A percentile compares a stretch with the other conserved stretches of the same genome.
Conservation (phyloP, 2,329 filamentous ascomycete genomes). For the Alternaria metachromatica region DNA sequence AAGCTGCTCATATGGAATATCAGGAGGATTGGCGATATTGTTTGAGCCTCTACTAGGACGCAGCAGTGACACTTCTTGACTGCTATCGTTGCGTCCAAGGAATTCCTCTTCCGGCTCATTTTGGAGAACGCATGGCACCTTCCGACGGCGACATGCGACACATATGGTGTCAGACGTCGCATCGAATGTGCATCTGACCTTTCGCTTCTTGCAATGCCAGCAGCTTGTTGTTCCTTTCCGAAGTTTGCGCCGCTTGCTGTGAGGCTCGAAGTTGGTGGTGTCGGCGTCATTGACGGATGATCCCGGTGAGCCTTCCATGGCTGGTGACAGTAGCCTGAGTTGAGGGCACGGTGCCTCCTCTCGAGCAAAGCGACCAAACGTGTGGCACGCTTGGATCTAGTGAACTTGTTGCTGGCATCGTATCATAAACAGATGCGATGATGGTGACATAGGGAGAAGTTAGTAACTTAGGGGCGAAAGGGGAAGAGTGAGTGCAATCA, state of each 20-base stretch:
- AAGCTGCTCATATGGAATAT: not conserved
- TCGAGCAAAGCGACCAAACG: not conserved
- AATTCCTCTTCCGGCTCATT: slow-evolving; percentile 19
- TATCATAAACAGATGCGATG: not conserved
- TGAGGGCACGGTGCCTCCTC: not conserved
- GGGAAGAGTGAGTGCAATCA: not conserved
- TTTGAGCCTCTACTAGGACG: not conserved
- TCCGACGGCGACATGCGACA: slow-evolving; percentile 19
- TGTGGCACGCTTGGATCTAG: not conserved
- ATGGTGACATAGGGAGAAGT: not conserved
- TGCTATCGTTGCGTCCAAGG: not conserved
- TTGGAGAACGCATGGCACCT: slow-evolving; percentile 26
- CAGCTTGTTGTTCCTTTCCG: slow-evolving; percentile 35
- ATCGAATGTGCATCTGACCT: slow-evolving; percentile 26
- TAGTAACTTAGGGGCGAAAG: not conserved
- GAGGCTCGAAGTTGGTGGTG: slow-evolving; percentile 2
- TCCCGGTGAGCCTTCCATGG: not conserved
- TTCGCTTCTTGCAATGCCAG: slow-evolving; percentile 33
- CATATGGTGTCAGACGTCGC: slow-evolving; percentile 12
- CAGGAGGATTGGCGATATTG: not conserved
- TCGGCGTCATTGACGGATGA: not conserved
- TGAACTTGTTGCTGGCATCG: not conserved
- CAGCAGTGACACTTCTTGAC: not conserved
- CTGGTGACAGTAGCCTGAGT: not conserved
- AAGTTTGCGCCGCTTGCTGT: slow-evolving; percentile 23